phyloP scores from a whole-genome alignment of 148 eudicot genomes.

The Rhododendron kiyosumense region DNA sequence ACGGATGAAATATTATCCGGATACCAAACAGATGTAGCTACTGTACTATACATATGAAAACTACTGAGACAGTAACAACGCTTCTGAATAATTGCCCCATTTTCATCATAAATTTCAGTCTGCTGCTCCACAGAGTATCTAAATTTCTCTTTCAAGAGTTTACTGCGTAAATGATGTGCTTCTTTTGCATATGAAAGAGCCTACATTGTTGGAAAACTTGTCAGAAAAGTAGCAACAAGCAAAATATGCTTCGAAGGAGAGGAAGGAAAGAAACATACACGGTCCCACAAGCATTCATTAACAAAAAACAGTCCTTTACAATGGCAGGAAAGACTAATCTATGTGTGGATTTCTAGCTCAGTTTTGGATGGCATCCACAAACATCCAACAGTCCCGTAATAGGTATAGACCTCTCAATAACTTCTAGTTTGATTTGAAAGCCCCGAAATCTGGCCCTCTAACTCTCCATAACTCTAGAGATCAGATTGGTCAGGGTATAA shows the following conservation, averaged over 20 bases:
- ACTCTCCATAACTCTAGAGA: not conserved
- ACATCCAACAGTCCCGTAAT: not conserved
- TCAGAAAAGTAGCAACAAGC: conserved; percentile 2
- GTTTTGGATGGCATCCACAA: not conserved
- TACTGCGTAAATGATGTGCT: conserved; percentile 61
- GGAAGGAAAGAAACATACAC: not conserved
- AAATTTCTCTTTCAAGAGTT: conserved; percentile 66
- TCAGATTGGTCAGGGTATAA: not conserved
- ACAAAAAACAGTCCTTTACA: not conserved
- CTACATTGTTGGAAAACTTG: conserved; percentile 26
- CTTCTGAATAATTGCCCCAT: conserved; percentile 35
- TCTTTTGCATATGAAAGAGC: conserved; percentile 83
- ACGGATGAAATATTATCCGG: conserved; percentile 18
- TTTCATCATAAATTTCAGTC: conserved; percentile 31
- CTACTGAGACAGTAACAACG: conserved; percentile 31
- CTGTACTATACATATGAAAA: conserved; percentile 35
- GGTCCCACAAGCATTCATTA: not conserved
- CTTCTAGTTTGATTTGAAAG: not conserved
- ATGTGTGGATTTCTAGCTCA: not conserved
- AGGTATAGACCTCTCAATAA: not conserved
- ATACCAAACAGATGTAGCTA: conserved; percentile 46
- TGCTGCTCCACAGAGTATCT: conserved; percentile 39
- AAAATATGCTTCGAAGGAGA: not conserved
- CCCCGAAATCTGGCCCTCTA: not conserved
- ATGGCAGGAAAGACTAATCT: not conserved